Evolutionary conservation across 805 yeast species (phyloP).

Genomic region (Saturnispora mendoncae): DNA sequence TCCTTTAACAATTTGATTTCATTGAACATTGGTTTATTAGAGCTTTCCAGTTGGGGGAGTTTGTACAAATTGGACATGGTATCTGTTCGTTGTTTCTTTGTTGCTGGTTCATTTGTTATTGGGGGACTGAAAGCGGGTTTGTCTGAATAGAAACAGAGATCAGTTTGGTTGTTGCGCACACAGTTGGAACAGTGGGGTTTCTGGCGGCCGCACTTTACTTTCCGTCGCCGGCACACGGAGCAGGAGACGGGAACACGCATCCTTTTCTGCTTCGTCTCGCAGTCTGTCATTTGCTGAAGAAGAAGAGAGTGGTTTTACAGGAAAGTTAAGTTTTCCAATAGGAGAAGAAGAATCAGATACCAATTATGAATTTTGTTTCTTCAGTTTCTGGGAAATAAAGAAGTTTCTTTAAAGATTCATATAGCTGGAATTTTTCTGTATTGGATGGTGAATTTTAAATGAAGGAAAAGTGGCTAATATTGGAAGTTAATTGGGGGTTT

Average conservation of each 20-base stretch:
- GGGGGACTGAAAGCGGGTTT: neutral
- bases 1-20: constrained; percentile 32
- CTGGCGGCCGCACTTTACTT: constrained; percentile 35
- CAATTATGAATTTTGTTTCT: too few relatives aligned
- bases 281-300: neutral
- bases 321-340: too few relatives aligned
- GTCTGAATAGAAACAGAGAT: constrained; percentile 23
- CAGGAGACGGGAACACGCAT: constrained; percentile 32
- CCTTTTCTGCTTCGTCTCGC: constrained; percentile 30
- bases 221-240: constrained; percentile 38
- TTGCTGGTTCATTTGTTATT: neutral
- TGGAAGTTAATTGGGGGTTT: too few relatives aligned
- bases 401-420: too few relatives aligned
- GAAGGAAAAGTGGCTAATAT: too few relatives aligned
- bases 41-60: neutral
- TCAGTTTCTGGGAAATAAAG: too few relatives aligned
- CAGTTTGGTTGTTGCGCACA: constrained; percentile 13
- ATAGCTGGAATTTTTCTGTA: too few relatives aligned
- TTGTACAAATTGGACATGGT: too few relatives aligned
- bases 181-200: constrained; percentile 30
- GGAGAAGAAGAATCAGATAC: too few relatives aligned
- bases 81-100: neutral
- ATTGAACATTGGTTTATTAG: constrained; percentile 13
- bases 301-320: neutral
- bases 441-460: too few relatives aligned